Conservation (phyloP, 345 rosid genomes). For the Syzygium grande region DNA sequence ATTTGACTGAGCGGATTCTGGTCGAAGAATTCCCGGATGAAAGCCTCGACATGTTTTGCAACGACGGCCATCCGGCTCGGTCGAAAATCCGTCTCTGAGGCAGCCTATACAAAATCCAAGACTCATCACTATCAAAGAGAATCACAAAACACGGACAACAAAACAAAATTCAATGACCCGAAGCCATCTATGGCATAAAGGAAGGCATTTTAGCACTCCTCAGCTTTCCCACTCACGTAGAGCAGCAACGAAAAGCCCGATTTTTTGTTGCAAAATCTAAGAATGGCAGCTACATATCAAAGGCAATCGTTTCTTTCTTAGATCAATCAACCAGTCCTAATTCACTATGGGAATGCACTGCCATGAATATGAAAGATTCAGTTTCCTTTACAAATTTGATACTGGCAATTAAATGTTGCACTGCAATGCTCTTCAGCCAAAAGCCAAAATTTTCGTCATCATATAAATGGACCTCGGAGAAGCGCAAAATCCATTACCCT, state of each 20-base stretch:
- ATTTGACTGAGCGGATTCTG: slow-evolving; percentile 92
- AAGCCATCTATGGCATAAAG: neutral
- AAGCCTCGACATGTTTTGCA: slow-evolving; percentile 71
- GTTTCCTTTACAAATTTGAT: neutral
- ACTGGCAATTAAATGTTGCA: neutral
- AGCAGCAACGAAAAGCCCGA: no score
- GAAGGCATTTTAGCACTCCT: neutral
- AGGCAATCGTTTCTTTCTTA: neutral
- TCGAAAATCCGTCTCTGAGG: slow-evolving; percentile 63
- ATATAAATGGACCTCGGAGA: neutral
- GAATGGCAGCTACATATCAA: neutral
- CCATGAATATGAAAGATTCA: neutral
- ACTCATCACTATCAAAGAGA: neutral
- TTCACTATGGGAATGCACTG: neutral
- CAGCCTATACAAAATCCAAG: slow-evolving; percentile 45
- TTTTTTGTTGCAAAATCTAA: neutral
- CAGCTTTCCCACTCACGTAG: neutral
- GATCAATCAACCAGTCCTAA: neutral
- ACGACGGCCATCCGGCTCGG: slow-evolving; percentile 71
- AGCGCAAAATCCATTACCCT: slow-evolving; percentile 27
- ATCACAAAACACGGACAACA: accelerated
- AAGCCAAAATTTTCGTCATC: neutral
- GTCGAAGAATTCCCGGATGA: slow-evolving; percentile 86
- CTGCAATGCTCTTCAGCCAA: neutral
- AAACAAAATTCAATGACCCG: neutral